phyloP scores from a whole-genome alignment of 345 rosid species.

The Salix viminalis region DNA sequence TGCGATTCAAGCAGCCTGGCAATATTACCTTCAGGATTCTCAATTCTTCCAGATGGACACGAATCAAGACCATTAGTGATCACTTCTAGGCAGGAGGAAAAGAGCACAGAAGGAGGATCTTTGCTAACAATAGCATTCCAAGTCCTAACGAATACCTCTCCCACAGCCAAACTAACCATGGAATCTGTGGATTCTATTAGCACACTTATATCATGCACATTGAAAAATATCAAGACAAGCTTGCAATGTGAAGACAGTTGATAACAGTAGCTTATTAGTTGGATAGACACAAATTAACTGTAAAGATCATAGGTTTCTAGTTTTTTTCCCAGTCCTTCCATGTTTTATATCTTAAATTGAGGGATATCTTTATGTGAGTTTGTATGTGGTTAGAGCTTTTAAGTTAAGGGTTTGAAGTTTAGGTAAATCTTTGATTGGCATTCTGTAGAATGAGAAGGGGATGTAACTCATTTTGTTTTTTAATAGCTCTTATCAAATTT shows the following conservation, averaged over 20 bases:
- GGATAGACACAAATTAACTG: constrained; percentile 9
- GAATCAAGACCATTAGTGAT: constrained; percentile 87
- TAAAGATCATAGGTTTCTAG: constrained; percentile 9
- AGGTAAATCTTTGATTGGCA: background rate
- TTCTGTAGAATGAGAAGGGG: background rate
- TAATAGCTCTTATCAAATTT: no score
- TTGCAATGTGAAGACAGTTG: constrained; percentile 72
- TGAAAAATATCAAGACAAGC: constrained; percentile 70
- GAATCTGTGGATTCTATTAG: constrained; percentile 84
- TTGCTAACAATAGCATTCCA: constrained; percentile 82
- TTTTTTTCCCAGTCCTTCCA: background rate
- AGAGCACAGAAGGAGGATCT: constrained; percentile 77
- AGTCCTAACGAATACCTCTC: constrained; percentile 58
- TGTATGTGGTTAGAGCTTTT: background rate
- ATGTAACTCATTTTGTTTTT: background rate
- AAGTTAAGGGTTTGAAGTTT: background rate
- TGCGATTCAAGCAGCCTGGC: constrained; percentile 86
- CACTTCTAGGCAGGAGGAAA: constrained; percentile 75
- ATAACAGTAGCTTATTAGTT: constrained; percentile 4
- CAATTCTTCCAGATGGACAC: constrained; percentile 80
- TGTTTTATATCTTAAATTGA: background rate
- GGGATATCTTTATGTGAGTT: constrained; percentile 1
- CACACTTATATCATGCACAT: constrained; percentile 69
- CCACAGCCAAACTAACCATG: constrained; percentile 57
- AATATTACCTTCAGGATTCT: constrained; percentile 85